These are phyloP conservation scores for Ligustrum vulgare DNA, from an alignment of 257 asterid species.

Conservation along the genomic window DNA sequence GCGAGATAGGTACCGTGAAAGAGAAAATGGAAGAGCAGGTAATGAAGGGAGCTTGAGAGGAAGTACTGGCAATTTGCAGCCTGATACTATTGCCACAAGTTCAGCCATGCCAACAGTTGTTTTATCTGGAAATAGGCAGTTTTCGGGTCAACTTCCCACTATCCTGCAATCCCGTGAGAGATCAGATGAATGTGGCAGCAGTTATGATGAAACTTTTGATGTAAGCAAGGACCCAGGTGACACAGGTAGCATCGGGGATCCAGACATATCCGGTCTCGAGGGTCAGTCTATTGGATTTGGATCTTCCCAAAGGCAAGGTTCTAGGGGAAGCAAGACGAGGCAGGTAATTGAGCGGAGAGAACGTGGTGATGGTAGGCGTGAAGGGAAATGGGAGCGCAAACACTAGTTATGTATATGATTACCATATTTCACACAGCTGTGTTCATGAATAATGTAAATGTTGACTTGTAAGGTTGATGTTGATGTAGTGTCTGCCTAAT, in stretches of 20 bases:
- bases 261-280: conserved; percentile 68
- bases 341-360: conserved; percentile 84
- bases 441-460: not conserved
- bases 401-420: conserved; percentile 41
- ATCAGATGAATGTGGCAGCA: conserved; percentile 76
- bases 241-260: conserved; percentile 86
- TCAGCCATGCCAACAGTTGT: conserved; percentile 45
- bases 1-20: conserved; percentile 83
- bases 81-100: conserved; percentile 37
- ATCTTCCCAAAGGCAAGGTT: conserved; percentile 61
- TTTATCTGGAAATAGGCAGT: conserved; percentile 58
- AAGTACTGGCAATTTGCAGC: conserved; percentile 39
- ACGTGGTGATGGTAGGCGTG: conserved; percentile 84
- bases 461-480: not conserved
- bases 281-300: conserved; percentile 55
- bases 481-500: not conserved
- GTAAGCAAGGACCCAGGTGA: conserved; percentile 83
- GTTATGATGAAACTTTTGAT: conserved; percentile 77
- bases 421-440: not conserved
- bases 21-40: conserved; percentile 69
- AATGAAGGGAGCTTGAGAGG: conserved; percentile 63
- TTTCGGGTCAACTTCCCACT: conserved; percentile 71
- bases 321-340: conserved; percentile 78
- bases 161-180: conserved; percentile 81
- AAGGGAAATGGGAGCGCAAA: conserved; percentile 97